Conservation (phyloP, 2,329 filamentous ascomycete species). For the Fragosphaeria purpurea region DNA sequence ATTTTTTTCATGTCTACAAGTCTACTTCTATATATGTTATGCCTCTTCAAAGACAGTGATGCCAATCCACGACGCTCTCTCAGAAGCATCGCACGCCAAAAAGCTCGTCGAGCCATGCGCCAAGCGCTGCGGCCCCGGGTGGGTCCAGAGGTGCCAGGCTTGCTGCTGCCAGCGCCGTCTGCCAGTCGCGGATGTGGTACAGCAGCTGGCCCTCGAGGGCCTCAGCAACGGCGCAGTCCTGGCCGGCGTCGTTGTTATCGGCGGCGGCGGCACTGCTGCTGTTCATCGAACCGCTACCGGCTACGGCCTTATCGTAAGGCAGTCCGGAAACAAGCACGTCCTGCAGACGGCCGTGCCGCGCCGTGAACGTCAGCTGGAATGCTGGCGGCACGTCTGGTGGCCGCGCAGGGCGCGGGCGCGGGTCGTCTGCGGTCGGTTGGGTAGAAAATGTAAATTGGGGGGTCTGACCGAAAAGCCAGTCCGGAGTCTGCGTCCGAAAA, state of each 20-base stretch:
- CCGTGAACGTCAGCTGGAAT: conserved; percentile 26
- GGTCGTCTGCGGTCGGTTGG: conserved; percentile 47
- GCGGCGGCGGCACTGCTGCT: no score
- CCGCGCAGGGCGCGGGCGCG: conserved; percentile 41
- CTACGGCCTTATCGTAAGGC: conserved; percentile 2
- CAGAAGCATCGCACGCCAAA: conserved; percentile 15
- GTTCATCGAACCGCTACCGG: background rate
- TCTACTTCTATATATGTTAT: background rate
- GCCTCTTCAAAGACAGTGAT: no score
- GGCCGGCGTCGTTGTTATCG: background rate
- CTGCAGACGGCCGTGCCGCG: conserved; percentile 29
- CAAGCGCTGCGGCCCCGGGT: conserved; percentile 5
- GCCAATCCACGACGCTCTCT: no score
- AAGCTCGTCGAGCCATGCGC: conserved; percentile 22
- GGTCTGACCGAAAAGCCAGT: conserved; percentile 80
- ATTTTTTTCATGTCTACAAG: background rate
- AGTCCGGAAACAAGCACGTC: conserved; percentile 18
- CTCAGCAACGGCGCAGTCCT: conserved; percentile 10
- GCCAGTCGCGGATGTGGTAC: conserved; percentile 21
- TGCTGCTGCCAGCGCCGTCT: conserved; percentile 10
- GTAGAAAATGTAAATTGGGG: conserved; percentile 69
- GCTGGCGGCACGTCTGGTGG: conserved; percentile 34
- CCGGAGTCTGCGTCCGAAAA: conserved; percentile 35
- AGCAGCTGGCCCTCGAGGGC: conserved; percentile 16
- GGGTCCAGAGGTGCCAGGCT: conserved; percentile 8